These are phyloP conservation scores for Alternaria brassicicola DNA, from an alignment of 2,329 filamentous ascomycete species.

Conservation along the genomic window DNA sequence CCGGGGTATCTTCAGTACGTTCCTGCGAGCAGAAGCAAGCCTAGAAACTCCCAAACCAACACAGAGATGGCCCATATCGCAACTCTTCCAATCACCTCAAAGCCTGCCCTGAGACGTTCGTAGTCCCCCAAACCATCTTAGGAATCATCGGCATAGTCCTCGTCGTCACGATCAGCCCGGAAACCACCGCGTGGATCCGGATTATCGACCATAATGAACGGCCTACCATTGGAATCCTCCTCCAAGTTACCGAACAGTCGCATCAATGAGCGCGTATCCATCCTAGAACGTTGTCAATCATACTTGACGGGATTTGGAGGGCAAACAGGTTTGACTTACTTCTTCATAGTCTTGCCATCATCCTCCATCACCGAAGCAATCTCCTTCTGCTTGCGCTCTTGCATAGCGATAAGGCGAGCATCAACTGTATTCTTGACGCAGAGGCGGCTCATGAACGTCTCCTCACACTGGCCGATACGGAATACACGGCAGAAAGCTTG, in stretches of 20 bases:
- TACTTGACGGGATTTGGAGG: background rate
- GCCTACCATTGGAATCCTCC: constrained; percentile 47
- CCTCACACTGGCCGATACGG: constrained; percentile 67
- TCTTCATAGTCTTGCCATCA: constrained; percentile 37
- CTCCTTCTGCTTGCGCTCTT: constrained; percentile 59
- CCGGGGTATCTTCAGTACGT: background rate
- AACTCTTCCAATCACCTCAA: background rate
- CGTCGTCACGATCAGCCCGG: constrained; percentile 39
- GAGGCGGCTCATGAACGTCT: constrained; percentile 65
- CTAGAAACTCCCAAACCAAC: background rate
- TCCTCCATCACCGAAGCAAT: constrained; percentile 55
- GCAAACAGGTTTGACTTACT: constrained; percentile 22
- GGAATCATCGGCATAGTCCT: constrained; percentile 41
- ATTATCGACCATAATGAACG: constrained; percentile 52
- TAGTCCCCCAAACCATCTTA: constrained; percentile 6
- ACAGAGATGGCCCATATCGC: background rate
- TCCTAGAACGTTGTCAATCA: constrained; percentile 23
- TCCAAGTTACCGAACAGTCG: constrained; percentile 54
- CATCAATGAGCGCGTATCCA: constrained; percentile 51
- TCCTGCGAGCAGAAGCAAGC: background rate
- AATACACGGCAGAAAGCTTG: constrained; percentile 69
- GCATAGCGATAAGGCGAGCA: constrained; percentile 60
- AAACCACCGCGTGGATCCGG: constrained; percentile 38
- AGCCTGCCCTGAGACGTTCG: background rate
- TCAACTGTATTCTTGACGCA: constrained; percentile 65